A percentile compares a stretch with the other conserved stretches of the same genome.
Conservation (phyloP, 257 asterid genomes). For the Leonotis leonurus region DNA sequence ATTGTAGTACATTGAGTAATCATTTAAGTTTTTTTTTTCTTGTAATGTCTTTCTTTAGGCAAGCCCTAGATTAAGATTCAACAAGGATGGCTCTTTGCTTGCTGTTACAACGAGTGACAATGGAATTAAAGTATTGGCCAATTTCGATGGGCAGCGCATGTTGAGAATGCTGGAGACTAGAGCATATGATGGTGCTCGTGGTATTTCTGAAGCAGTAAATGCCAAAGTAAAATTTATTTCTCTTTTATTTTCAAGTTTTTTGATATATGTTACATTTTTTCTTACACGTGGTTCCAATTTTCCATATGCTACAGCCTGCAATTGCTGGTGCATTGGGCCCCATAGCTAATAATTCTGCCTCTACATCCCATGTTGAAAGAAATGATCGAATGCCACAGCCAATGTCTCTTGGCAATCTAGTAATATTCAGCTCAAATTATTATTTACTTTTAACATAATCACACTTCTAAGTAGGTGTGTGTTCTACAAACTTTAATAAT, state of each 20-base stretch:
- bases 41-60: slow-evolving; percentile 41
- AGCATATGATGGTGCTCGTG: slow-evolving; percentile 70
- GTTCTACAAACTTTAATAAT: not conserved
- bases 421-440: slow-evolving; percentile 11
- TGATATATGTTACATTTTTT: slow-evolving; percentile 2
- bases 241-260: not conserved
- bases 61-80: slow-evolving; percentile 80
- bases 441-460: not conserved
- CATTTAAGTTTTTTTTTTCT: not conserved
- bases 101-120: slow-evolving; percentile 89
- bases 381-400: slow-evolving; percentile 58
- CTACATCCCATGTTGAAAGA: slow-evolving; percentile 57
- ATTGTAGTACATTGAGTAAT: not conserved
- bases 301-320: slow-evolving; percentile 43
- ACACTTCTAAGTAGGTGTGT: not conserved
- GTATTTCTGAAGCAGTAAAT: slow-evolving; percentile 60
- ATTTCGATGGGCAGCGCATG: slow-evolving; percentile 75
- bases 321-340: slow-evolving; percentile 60
- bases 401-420: slow-evolving; percentile 74
- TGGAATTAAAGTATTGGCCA: slow-evolving; percentile 87
- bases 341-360: slow-evolving; percentile 45
- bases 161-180: slow-evolving; percentile 71
- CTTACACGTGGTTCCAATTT: slow-evolving; percentile 5
- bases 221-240: slow-evolving; percentile 41
- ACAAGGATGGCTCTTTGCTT: slow-evolving; percentile 81